These are phyloP conservation scores for Chiua virens DNA, from an alignment of 768 basidiomycete species.

Conservation along the genomic window DNA sequence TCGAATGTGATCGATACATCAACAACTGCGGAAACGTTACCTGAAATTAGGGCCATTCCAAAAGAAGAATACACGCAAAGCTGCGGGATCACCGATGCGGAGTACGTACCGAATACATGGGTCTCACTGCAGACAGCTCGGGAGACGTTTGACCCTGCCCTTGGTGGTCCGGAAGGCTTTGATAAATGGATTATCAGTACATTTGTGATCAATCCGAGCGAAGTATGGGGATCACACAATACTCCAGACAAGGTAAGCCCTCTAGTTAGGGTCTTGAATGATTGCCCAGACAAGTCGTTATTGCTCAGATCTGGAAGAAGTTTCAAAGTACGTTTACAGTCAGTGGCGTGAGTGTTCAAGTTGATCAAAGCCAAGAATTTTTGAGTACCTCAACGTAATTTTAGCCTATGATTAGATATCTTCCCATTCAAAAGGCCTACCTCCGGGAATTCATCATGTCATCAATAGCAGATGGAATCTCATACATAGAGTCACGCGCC, in stretches of 20 bases:
- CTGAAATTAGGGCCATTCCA: slow-evolving; percentile 38
- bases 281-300: not conserved
- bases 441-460: slow-evolving; percentile 36
- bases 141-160: slow-evolving; percentile 30
- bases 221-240: slow-evolving; percentile 45
- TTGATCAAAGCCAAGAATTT: not conserved
- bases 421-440: slow-evolving; percentile 19
- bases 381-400: not conserved
- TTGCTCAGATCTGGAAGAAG: slow-evolving; percentile 22
- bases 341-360: slow-evolving; percentile 25
- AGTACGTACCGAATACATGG: slow-evolving; percentile 35
- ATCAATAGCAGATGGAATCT: slow-evolving; percentile 46
- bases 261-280: not conserved
- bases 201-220: slow-evolving; percentile 42
- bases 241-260: slow-evolving; percentile 37
- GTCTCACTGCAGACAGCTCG: slow-evolving; percentile 37
- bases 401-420: slow-evolving; percentile 29
- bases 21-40: slow-evolving; percentile 29
- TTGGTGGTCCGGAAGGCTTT: slow-evolving; percentile 42
- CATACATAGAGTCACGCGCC: slow-evolving; percentile 44
- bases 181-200: slow-evolving; percentile 40
- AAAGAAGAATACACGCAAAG: slow-evolving; percentile 17
- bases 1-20: slow-evolving; percentile 18
- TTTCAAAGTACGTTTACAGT: slow-evolving; percentile 18
- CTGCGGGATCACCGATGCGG: slow-evolving; percentile 26